Evolutionary conservation across 2,329 filamentous ascomycete species (phyloP).

Genomic region (Leptographium galeiforme): DNA sequence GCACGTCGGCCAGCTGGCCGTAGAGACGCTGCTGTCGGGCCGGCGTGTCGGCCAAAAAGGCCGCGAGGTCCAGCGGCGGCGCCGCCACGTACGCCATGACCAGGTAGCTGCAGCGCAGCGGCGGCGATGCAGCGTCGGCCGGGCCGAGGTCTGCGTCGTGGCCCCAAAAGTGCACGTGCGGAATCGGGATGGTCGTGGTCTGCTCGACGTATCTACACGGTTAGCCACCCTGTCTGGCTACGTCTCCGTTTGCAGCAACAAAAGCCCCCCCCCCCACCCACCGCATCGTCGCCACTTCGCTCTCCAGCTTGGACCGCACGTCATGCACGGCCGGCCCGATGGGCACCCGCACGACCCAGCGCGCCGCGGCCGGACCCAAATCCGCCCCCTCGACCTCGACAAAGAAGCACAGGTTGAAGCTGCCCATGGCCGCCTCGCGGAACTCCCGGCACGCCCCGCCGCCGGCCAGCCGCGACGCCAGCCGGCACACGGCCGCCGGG

Average conservation of each 20-base stretch:
- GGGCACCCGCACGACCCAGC: conserved; percentile 15
- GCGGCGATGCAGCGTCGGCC: not conserved
- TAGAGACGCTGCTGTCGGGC: conserved; percentile 11
- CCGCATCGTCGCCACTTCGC: conserved; percentile 15
- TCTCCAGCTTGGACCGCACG: conserved; percentile 15
- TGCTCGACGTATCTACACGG: conserved; percentile 11
- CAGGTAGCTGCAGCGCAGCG: conserved; percentile 10
- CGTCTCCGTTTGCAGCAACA: no score
- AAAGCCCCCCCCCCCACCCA: conserved; percentile 9
- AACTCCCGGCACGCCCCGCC: not conserved
- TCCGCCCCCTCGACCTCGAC: not conserved
- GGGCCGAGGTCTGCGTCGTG: not conserved
- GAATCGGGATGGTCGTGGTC: conserved; percentile 13
- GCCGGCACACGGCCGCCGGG: not conserved
- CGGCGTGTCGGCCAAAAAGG: conserved; percentile 1
- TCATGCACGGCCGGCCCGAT: conserved; percentile 12
- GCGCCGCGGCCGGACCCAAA: not conserved
- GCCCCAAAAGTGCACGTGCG: conserved; percentile 13
- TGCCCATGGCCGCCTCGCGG: not conserved
- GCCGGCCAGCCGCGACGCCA: not conserved
- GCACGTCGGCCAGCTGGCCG: conserved; percentile 13
- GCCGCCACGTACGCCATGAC: conserved; percentile 13
- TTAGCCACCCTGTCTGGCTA: not conserved
- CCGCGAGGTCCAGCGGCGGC: conserved; percentile 10
- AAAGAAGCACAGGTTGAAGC: conserved; percentile 7